Percentiles rank a stretch among this genome's conserved stretches.
phyloP scores from a whole-genome alignment of 306 rosid species.

The Lablab purpureus region DNA sequence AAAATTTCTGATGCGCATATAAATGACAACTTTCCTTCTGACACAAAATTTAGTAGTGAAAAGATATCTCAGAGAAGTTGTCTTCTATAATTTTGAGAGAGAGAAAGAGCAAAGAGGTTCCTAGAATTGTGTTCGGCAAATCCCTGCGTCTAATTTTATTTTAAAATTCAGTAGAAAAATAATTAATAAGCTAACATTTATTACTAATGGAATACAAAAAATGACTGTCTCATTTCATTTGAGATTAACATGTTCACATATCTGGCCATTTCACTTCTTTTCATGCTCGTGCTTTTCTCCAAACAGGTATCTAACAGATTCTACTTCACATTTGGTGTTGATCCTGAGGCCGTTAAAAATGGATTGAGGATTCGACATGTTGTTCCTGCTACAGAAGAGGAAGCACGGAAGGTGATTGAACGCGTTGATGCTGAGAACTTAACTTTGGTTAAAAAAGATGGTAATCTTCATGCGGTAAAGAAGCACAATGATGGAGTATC shows the following conservation, averaged over 20 bases:
- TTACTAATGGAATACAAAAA: constrained; percentile 15
- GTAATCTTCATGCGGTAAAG: constrained; percentile 4
- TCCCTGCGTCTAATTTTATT: constrained; percentile 17
- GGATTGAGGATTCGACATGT: constrained; percentile 71
- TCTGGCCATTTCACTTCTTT: constrained; percentile 15
- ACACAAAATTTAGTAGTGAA: neutral
- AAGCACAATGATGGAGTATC: neutral
- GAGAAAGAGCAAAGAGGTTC: neutral
- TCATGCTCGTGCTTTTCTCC: constrained; percentile 16
- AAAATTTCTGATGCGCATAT: neutral
- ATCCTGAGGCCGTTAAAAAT: constrained; percentile 59
- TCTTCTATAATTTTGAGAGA: neutral
- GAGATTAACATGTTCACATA: neutral
- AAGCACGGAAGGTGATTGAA: constrained; percentile 74
- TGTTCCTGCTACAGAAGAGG: constrained; percentile 84
- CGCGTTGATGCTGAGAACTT: constrained; percentile 71
- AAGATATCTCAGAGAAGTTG: neutral
- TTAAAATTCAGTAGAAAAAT: neutral
- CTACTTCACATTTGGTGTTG: constrained; percentile 79
- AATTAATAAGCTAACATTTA: neutral
- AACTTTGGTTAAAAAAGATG: constrained; percentile 42
- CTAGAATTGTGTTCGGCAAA: neutral
- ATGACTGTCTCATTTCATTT: neutral
- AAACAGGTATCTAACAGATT: constrained; percentile 85
- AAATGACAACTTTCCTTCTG: neutral